Evolutionary conservation across 768 basidiomycete species (phyloP).

Genomic region (Heimioporus sp.): DNA sequence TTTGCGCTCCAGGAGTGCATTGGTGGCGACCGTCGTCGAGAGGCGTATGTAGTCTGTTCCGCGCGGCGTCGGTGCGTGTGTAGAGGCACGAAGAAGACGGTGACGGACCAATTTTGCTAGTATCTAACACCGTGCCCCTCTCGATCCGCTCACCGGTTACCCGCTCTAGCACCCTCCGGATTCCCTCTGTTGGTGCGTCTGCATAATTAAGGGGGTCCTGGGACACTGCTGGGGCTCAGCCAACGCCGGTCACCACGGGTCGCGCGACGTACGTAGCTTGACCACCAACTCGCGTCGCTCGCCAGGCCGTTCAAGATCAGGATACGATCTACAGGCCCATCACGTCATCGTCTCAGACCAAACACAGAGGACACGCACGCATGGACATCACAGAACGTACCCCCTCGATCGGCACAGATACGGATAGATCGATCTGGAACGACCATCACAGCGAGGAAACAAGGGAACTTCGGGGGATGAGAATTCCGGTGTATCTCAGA

Average conservation of each 20-base stretch:
- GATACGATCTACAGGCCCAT: conserved; percentile 55
- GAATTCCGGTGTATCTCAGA: no score
- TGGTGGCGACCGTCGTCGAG: conserved; percentile 95
- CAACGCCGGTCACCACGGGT: not conserved
- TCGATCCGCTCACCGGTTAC: conserved; percentile 68
- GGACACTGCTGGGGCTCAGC: conserved; percentile 53
- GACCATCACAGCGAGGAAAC: conserved; percentile 7
- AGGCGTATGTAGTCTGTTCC: conserved; percentile 80
- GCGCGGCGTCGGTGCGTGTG: not conserved
- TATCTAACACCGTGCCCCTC: conserved; percentile 64
- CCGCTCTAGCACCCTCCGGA: conserved; percentile 79
- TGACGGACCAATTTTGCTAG: conserved; percentile 72
- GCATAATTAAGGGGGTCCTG: conserved; percentile 85
- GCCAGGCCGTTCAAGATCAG: conserved; percentile 58
- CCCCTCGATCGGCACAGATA: conserved; percentile 87
- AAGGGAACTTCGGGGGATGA: not conserved
- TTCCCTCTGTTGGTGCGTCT: conserved; percentile 95
- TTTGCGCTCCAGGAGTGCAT: conserved; percentile 92
- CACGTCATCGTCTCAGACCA: no score
- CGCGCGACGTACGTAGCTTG: conserved; percentile 65
- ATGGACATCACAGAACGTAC: conserved; percentile 90
- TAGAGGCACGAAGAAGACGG: not conserved
- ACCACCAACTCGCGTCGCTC: conserved; percentile 81
- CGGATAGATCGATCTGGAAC: conserved; percentile 76
- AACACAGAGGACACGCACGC: conserved; percentile 46